Base-by-base conservation (phyloP, 2,329 filamentous ascomycete species). In the Fusarium musae region DNA sequence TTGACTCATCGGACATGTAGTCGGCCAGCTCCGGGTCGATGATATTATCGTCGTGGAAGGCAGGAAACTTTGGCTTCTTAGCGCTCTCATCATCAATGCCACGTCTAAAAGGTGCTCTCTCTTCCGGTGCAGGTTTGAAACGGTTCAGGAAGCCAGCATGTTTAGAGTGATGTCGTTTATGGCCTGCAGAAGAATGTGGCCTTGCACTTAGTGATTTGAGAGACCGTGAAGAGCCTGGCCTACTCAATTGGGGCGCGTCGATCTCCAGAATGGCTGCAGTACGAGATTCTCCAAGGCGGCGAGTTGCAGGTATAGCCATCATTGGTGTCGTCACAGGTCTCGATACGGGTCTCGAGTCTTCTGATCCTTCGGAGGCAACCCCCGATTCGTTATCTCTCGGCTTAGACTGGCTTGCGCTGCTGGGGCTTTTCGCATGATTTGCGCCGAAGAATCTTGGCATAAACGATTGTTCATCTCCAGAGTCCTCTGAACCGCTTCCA, bases 21-120 rank as follows among this genome's bases (percentile, higher is more conserved):
- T 94, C 93, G 9, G 95, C 96, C 60, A 99, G 85, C 78, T 99
- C 96, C 3, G 96, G 96, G 79, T 99, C 96, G 75, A 99, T 98
- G 75, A 99, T 97, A 79, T 96, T 98, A 84, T 99, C 96, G 79
- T 96, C 95, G 80, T 99, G 96, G 77, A 99, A 98, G n/a, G 95
- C 95, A 21, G 95, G 92, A 40, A 97, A 87, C 46, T 91, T 90
- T 12, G 90, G 85, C 72, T 91, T 92, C 71, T 88, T 90, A 8
- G 87, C 84, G 53, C 87, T 84, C 66, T 95, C 92, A 59, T 97
- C 90, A 15, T 85, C 90, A 23, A 87, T 85, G 16, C 91, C 87
- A 66, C 92, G 93, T 61, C 95, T 94, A 75, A 98, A 98, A 0
- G 96, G 96, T 1, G 94, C 96, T 64, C 93, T 89, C 70, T 98